Evolutionary conservation across 805 yeast genomes (phyloP), one percentile per base, ranked within the genome.

Genomic region (Saccharomycopsis selenospora): DNA sequence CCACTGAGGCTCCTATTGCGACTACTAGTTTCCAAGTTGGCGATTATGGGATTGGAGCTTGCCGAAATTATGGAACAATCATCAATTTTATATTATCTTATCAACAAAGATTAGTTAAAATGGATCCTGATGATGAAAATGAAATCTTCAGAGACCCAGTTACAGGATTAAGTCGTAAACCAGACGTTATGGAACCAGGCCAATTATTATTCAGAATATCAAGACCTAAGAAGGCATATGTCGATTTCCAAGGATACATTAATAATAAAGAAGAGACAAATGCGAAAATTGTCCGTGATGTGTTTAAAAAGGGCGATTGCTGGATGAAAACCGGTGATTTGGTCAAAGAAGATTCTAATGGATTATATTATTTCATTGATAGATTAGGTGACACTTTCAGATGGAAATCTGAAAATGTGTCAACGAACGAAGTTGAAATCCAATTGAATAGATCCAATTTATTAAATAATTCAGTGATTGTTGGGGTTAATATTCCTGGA

Each of bases 321-420:
- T 90, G 88, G 84, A 83, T 85, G 59, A 73, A 96, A 60, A 76
- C 87, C 24, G 97, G 96, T 40, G 98, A 90, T 63, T 71, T 90
- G 56, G 70, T 91, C 60, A 78, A 70, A 56, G 66, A 72, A 61
- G 95, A 88, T 63, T 70, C 70, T 25, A 74, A 80, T 55, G 85
- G 87, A 0, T 66, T 82, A 55, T 73, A 84, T 62, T 87, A 83
- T 65, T 90, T 90, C 64, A 87, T 89, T 41, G 98, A 90, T 69
- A 72, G 98, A 60, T 67, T 91, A 59, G 98, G 98, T 38, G 98
- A 90, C 61, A 91, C 97, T 0, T 90, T 85, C 69, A 74, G 98
- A 57, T 90, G 98, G 98, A 91, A 88, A 67, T 84, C 95, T 2
- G 98, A 90, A 67, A 90, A 90, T 63, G 96, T 91, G 8, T 80